phyloP scores from a whole-genome alignment of 345 rosid genomes.

The Brassica rapa region DNA sequence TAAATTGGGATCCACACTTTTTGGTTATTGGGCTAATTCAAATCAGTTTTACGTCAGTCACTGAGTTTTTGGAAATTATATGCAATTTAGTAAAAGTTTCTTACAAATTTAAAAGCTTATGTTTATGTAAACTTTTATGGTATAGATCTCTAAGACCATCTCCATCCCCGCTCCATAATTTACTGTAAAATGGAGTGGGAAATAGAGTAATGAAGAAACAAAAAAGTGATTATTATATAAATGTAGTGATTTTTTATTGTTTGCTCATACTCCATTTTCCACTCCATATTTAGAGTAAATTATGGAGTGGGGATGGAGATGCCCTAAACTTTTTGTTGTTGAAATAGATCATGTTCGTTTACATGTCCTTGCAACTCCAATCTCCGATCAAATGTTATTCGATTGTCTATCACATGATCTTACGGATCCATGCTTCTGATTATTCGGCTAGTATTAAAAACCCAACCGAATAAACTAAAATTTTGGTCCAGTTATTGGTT shows the following conservation, averaged over 20 bases:
- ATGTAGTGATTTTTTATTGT: no score
- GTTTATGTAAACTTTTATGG: no score
- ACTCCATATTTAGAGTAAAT: no score
- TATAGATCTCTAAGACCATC: no score
- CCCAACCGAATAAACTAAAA: no score
- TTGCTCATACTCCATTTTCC: no score
- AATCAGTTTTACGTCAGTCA: neutral
- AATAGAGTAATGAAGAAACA: no score
- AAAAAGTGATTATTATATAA: no score
- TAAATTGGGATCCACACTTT: neutral
- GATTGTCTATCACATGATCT: neutral
- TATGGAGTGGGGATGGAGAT: no score
- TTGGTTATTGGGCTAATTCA: neutral
- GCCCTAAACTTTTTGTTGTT: neutral
- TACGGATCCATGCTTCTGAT: neutral
- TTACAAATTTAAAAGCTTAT: no score
- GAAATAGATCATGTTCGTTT: neutral
- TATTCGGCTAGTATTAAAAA: neutral
- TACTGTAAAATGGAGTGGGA: no score
- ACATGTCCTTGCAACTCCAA: neutral
- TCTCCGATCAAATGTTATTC: neutral
- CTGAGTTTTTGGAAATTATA: neutral
- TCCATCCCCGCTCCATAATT: no score
- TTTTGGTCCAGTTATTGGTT: neutral
- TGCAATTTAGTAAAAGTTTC: neutral